Percentiles rank a stretch among this genome's conserved stretches.
These are phyloP conservation scores for Hypoxylon sp. DNA, from an alignment of 2,329 filamentous ascomycete species.

Conservation along the genomic window DNA sequence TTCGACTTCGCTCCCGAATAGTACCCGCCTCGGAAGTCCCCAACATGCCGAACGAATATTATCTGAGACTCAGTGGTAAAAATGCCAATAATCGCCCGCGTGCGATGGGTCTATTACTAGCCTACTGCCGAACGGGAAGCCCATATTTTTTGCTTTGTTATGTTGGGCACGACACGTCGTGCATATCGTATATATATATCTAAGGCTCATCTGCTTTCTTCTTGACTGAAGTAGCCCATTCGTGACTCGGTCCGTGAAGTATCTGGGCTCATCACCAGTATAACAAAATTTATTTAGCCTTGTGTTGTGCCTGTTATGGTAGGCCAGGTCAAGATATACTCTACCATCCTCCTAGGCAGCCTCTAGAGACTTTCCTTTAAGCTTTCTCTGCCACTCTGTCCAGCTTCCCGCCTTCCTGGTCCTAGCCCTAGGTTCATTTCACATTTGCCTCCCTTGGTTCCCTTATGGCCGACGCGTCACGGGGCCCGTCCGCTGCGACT, in stretches of 20 bases:
- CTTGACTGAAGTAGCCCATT: background rate
- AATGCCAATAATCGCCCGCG: background rate
- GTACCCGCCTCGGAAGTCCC: conserved; percentile 23
- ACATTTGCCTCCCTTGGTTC: background rate
- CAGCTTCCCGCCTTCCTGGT: background rate
- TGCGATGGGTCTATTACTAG: background rate
- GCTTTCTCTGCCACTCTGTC: too few relatives aligned
- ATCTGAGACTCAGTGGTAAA: background rate
- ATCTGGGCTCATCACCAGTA: conserved; percentile 2
- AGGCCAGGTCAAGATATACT: conserved; percentile 2
- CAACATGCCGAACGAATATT: conserved; percentile 16
- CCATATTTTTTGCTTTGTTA: conserved; percentile 2
- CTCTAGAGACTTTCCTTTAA: conserved; percentile 1
- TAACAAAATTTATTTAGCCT: conserved; percentile 9
- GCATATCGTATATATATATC: conserved; percentile 6
- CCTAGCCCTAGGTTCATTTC: conserved; percentile 1
- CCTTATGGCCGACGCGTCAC: conserved; percentile 29
- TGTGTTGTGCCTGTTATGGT: conserved; percentile 8
- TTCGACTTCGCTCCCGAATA: conserved; percentile 19
- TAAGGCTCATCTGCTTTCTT: background rate
- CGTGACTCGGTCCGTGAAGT: conserved; percentile 6
- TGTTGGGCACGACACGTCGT: background rate
- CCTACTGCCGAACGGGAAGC: background rate
- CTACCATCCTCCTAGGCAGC: background rate
- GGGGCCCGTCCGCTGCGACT: conserved; percentile 25